These are phyloP conservation scores for Epichloe amarillans DNA, from an alignment of 2,329 filamentous ascomycete species.

Conservation along the genomic window DNA sequence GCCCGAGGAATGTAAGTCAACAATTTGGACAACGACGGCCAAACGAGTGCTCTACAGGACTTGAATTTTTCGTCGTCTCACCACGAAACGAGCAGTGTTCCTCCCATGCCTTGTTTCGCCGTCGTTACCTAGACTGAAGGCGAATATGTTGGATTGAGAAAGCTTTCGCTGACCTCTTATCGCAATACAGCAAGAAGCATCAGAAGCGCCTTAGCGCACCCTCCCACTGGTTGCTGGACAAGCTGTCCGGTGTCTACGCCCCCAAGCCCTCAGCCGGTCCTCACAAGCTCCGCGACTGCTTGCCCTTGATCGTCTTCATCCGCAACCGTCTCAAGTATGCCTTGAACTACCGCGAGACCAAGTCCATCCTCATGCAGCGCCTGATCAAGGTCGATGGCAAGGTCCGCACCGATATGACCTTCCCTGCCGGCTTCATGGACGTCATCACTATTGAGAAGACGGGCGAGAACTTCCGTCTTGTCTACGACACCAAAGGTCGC, in stretches of 20 bases:
- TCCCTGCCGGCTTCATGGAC: conserved; percentile 98
- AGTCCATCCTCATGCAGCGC: conserved; percentile 97
- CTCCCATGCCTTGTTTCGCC: too few species aligned
- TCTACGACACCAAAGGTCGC: conserved; percentile 99
- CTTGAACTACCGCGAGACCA: conserved; percentile 95
- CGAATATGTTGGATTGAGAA: neutral
- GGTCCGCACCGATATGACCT: conserved; percentile 97
- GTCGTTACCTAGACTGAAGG: too few species aligned
- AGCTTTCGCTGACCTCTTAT: conserved; percentile 1
- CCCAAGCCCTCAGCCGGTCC: conserved; percentile 67
- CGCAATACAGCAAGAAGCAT: conserved; percentile 77
- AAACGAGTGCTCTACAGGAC: too few species aligned
- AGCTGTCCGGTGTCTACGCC: conserved; percentile 84
- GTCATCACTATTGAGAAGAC: conserved; percentile 99
- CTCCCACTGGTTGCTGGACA: conserved; percentile 99
- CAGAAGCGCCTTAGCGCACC: conserved; percentile 99
- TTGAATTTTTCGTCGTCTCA: neutral
- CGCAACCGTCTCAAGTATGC: conserved; percentile 97
- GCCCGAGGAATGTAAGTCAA: conserved; percentile 48
- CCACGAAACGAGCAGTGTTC: too few species aligned
- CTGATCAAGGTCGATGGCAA: conserved; percentile 99
- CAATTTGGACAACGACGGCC: neutral
- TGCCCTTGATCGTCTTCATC: conserved; percentile 98
- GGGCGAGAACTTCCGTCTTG: conserved; percentile 98
- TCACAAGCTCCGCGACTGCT: conserved; percentile 98